phyloP scores from a whole-genome alignment of 1,284 basidiomycete species.

The Malassezia caprae region DNA sequence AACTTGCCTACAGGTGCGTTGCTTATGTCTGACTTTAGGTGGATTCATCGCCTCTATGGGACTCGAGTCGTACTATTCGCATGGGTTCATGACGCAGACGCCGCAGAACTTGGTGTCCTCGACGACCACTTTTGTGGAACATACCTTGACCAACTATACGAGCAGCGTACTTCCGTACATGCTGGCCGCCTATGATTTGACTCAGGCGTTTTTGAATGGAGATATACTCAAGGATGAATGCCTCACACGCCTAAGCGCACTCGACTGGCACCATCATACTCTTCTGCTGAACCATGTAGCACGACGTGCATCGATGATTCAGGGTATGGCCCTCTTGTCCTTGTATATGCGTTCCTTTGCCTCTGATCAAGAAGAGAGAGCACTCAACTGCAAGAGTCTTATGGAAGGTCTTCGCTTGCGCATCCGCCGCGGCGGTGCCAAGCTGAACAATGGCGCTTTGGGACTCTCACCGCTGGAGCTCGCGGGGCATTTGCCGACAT shows the following conservation, averaged over 20 bases:
- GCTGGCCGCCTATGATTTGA: not conserved
- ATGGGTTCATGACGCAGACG: slow-evolving; percentile 57
- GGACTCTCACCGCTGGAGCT: slow-evolving; percentile 32
- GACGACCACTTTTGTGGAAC: slow-evolving; percentile 1
- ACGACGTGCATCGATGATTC: slow-evolving; percentile 73
- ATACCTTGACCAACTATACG: slow-evolving; percentile 13
- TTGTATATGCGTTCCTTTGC: slow-evolving; percentile 70
- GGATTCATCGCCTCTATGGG: slow-evolving; percentile 86
- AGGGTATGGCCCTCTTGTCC: slow-evolving; percentile 84
- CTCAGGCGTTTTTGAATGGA: not conserved
- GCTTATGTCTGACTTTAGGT: slow-evolving; percentile 53
- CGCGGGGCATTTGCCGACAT: slow-evolving; percentile 71
- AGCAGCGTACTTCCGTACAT: slow-evolving; percentile 7
- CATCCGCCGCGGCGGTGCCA: slow-evolving; percentile 21
- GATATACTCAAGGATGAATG: slow-evolving; percentile 9
- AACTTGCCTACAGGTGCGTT: slow-evolving; percentile 40
- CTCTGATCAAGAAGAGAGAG: not conserved
- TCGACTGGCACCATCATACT: slow-evolving; percentile 71
- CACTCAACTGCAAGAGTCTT: not conserved
- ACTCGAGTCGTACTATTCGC: slow-evolving; percentile 76
- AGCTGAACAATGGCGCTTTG: not conserved
- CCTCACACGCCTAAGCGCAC: slow-evolving; percentile 18
- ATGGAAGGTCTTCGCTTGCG: slow-evolving; percentile 5
- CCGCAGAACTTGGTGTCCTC: not conserved
- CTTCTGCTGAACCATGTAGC: slow-evolving; percentile 83